Evolutionary conservation across 192 early-diverging fungal genomes (phyloP).

Genomic region (Backusella liffmaniae): DNA sequence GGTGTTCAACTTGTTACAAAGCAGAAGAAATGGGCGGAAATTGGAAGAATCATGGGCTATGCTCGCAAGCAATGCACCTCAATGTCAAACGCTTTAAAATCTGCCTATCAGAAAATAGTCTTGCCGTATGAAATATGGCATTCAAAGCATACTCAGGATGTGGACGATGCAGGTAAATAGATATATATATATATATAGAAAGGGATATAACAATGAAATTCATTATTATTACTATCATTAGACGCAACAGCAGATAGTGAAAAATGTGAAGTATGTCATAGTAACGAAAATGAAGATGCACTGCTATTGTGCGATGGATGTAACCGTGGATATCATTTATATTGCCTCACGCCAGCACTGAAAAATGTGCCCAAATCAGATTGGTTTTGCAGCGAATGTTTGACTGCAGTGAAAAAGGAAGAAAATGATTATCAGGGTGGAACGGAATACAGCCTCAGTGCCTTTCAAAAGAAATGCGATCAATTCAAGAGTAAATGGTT

Average conservation of each 20-base stretch:
- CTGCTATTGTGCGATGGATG: constrained; percentile 93
- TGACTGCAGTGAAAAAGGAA: constrained; percentile 69
- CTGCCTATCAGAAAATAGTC: constrained; percentile 63
- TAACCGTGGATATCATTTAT: constrained; percentile 78
- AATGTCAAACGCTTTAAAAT: constrained; percentile 72
- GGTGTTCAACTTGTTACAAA: constrained; percentile 73
- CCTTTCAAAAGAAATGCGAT: constrained; percentile 79
- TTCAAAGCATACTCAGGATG: constrained; percentile 40
- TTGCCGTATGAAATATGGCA: constrained; percentile 71
- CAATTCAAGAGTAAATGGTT: constrained; percentile 83
- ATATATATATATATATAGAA: background rate
- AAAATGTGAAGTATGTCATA: constrained; percentile 46
- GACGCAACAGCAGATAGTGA: constrained; percentile 6
- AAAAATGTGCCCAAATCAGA: constrained; percentile 58
- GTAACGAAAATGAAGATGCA: constrained; percentile 48
- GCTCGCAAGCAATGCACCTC: constrained; percentile 73
- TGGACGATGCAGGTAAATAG: background rate
- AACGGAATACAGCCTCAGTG: constrained; percentile 67
- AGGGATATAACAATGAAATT: constrained; percentile 24
- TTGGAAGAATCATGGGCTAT: constrained; percentile 74
- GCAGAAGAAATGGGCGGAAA: constrained; percentile 81
- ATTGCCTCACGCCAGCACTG: constrained; percentile 73
- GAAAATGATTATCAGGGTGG: constrained; percentile 94
- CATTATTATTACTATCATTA: background rate
- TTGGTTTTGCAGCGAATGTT: constrained; percentile 89